Percentiles rank a stretch among this genome's conserved stretches.
These are phyloP conservation scores for Venturia asperata DNA, from an alignment of 2,329 filamentous ascomycete species.

Conservation along the genomic window DNA sequence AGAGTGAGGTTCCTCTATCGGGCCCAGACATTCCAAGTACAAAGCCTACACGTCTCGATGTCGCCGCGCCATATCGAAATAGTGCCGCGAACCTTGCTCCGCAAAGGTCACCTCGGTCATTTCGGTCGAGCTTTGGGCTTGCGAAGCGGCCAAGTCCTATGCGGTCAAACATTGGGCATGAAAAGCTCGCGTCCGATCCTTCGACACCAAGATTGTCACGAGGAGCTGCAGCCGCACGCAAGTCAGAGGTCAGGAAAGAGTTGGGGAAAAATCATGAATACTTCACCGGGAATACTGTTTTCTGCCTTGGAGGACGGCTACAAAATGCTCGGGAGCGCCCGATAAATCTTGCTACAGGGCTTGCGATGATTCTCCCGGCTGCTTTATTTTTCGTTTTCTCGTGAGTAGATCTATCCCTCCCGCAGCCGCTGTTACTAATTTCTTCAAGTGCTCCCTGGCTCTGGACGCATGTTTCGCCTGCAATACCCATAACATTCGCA, in stretches of 20 bases:
- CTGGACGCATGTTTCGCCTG: conserved; percentile 80
- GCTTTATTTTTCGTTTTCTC: conserved; percentile 80
- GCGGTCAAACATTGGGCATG: conserved; percentile 53
- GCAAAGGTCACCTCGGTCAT: conserved; percentile 66
- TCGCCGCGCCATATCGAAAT: neutral
- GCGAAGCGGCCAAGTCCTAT: conserved; percentile 48
- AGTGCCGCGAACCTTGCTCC: conserved; percentile 41
- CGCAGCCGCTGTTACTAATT: conserved; percentile 23
- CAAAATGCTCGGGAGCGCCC: conserved; percentile 84
- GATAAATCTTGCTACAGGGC: conserved; percentile 79
- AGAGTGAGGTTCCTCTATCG: conserved; percentile 67
- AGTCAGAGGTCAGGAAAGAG: conserved; percentile 37
- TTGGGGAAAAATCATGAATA: conserved; percentile 78
- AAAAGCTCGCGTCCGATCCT: conserved; percentile 74
- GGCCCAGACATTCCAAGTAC: conserved; percentile 3
- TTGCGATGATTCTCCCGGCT: conserved; percentile 71
- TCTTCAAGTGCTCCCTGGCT: conserved; percentile 61
- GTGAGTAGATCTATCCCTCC: conserved; percentile 35
- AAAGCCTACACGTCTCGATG: conserved; percentile 14
- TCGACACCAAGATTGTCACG: conserved; percentile 55
- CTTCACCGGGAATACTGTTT: conserved; percentile 87
- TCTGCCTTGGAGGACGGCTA: conserved; percentile 76
- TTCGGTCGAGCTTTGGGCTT: conserved; percentile 60
- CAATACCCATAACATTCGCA: conserved; percentile 80
- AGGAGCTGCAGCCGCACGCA: conserved; percentile 38